A percentile compares a stretch with the other conserved stretches of the same genome.
Evolutionary conservation across 208 protist genomes (phyloP).

Genomic region (Leishmania tarentolae): DNA sequence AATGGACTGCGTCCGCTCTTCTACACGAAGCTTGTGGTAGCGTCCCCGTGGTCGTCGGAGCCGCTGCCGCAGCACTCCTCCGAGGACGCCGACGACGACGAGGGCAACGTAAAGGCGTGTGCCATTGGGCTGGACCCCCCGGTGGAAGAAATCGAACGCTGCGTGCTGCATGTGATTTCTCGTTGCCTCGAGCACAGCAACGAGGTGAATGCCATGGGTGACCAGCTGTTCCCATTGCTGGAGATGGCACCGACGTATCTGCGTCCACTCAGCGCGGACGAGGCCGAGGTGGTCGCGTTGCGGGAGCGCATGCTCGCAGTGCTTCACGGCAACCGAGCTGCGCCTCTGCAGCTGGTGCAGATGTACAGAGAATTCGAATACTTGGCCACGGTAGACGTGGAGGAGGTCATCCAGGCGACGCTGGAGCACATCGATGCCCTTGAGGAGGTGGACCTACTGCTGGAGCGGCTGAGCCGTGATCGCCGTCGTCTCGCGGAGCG

Average conservation of each 20-base stretch:
- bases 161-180: conserved; percentile 70
- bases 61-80: neutral
- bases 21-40: conserved; percentile 65
- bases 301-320: conserved; percentile 54
- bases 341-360: conserved; percentile 83
- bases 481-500: conserved; percentile 73
- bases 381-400: conserved; percentile 58
- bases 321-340: conserved; percentile 75
- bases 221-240: conserved; percentile 92
- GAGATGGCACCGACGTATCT: conserved; percentile 61
- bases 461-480: conserved; percentile 88
- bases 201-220: conserved; percentile 82
- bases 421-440: conserved; percentile 51
- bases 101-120: conserved; percentile 25
- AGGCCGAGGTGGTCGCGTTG: conserved; percentile 65
- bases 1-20: conserved; percentile 88
- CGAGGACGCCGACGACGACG: neutral
- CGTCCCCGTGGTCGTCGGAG: neutral
- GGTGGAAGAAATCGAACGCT: conserved; percentile 63
- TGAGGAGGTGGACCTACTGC: conserved; percentile 85
- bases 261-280: conserved; percentile 43
- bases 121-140: conserved; percentile 68
- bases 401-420: conserved; percentile 53
- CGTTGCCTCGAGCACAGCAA: conserved; percentile 81
- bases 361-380: conserved; percentile 94